Evolutionary conservation across 2,329 filamentous ascomycete genomes (phyloP).

Genomic region (Trichophyton equinum): DNA sequence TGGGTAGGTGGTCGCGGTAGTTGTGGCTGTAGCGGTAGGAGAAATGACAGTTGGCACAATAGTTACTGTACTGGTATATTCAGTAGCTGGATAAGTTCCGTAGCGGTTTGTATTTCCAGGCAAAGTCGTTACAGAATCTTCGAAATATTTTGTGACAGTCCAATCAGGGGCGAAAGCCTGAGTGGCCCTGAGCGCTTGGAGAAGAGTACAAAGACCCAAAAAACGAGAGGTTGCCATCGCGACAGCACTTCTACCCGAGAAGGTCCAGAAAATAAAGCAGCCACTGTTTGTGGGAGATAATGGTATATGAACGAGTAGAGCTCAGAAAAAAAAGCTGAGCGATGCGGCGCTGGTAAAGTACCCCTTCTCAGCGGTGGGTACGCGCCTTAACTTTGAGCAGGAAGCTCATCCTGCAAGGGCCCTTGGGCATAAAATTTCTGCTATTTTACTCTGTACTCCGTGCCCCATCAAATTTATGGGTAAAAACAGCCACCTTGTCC

Average conservation of each 20-base stretch:
- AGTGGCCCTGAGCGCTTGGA: not conserved
- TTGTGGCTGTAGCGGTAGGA: not conserved
- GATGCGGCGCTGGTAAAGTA: not conserved
- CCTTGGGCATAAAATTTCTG: not conserved
- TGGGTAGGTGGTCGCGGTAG: not conserved
- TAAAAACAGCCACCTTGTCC: not conserved
- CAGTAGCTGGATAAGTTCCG: not conserved
- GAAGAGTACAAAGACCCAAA: not conserved
- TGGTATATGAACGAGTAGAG: not conserved
- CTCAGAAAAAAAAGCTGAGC: too few relatives aligned
- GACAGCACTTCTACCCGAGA: not conserved
- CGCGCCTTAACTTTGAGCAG: not conserved
- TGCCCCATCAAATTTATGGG: not conserved
- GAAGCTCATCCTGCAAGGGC: not conserved
- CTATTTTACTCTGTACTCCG: not conserved
- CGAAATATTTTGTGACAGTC: not conserved
- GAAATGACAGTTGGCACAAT: not conserved
- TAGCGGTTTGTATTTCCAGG: not conserved
- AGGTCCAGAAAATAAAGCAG: not conserved
- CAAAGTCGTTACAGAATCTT: not conserved
- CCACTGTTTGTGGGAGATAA: not conserved
- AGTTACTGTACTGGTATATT: not conserved
- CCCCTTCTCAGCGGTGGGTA: not conserved
- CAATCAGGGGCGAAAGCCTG: not conserved
- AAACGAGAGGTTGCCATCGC: not conserved